Evolutionary conservation across 2,329 filamentous ascomycete genomes (phyloP).

Genomic region (Emmonsiellopsis sp.): DNA sequence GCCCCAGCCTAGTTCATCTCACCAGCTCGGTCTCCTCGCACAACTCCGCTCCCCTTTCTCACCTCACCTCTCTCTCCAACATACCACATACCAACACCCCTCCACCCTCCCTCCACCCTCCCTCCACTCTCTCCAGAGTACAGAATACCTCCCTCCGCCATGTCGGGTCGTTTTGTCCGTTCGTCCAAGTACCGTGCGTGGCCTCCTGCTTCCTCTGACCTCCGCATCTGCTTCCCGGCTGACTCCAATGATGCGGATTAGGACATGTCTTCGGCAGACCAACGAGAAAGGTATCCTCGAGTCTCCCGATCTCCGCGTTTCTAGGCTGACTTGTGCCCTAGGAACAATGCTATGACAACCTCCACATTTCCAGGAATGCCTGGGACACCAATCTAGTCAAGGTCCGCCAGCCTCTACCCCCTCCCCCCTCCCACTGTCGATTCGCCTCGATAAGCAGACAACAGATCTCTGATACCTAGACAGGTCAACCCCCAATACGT

Average conservation of each 20-base stretch:
- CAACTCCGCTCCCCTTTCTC: background rate
- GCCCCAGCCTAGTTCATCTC: background rate
- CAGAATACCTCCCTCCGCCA: constrained; percentile 21
- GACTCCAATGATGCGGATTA: constrained; percentile 36
- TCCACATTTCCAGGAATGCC: constrained; percentile 94
- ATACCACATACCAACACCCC: background rate
- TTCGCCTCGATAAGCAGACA: constrained; percentile 2
- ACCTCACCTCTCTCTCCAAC: background rate
- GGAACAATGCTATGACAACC: constrained; percentile 97
- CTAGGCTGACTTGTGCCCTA: constrained; percentile 19
- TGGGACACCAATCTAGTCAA: constrained; percentile 99
- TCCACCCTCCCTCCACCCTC: background rate
- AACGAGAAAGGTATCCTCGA: constrained; percentile 61
- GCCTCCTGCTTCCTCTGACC: constrained; percentile 10
- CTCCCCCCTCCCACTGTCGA: constrained; percentile 7
- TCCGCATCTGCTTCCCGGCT: constrained; percentile 7
- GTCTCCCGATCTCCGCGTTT: background rate
- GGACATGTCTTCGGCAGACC: constrained; percentile 97
- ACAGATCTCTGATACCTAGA: constrained; percentile 5
- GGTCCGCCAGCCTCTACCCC: constrained; percentile 45
- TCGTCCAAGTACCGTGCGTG: constrained; percentile 60
- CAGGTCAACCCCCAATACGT: constrained; percentile 93
- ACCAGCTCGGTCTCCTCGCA: background rate
- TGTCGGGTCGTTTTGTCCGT: constrained; percentile 65
- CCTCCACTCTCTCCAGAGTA: background rate